phyloP scores from a whole-genome alignment of 2,329 filamentous ascomycete species.

The Phaeosphaeriaceae sp. region DNA sequence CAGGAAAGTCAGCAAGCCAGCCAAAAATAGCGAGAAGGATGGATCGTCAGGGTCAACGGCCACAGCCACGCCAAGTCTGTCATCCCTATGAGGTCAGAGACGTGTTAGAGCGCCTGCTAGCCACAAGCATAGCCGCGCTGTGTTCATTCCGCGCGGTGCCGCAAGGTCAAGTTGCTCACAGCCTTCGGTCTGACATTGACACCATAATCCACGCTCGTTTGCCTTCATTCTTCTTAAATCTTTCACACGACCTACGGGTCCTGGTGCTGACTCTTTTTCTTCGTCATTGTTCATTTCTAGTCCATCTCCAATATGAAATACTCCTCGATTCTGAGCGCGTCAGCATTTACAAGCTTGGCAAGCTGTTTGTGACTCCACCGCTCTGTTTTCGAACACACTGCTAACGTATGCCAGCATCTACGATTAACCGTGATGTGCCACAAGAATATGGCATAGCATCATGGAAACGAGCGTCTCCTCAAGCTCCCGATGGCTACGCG shows the following conservation, averaged over 20 bases:
- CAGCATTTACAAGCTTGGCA: slow-evolving; percentile 36
- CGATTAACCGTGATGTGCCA: slow-evolving; percentile 28
- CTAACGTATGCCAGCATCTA: slow-evolving; percentile 38
- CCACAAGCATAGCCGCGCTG: not conserved
- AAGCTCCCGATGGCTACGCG: slow-evolving; percentile 73
- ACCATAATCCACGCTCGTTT: slow-evolving; percentile 10
- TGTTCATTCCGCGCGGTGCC: slow-evolving; percentile 6
- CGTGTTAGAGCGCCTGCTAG: not conserved
- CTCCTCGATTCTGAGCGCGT: slow-evolving; percentile 32
- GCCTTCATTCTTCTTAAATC: not conserved
- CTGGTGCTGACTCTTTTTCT: not conserved
- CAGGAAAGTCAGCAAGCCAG: not conserved
- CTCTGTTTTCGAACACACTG: slow-evolving; percentile 1
- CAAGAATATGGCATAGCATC: slow-evolving; percentile 17
- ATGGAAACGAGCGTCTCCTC: slow-evolving; percentile 56
- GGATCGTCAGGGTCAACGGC: slow-evolving; percentile 14
- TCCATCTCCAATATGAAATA: slow-evolving; percentile 35
- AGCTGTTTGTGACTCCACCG: slow-evolving; percentile 31
- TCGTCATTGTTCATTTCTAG: not conserved
- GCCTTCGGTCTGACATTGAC: not conserved
- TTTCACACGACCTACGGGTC: not conserved
- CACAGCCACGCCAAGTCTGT: slow-evolving; percentile 18
- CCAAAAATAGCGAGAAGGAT: slow-evolving; percentile 14
- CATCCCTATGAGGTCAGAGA: slow-evolving; percentile 25
- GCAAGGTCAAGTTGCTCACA: not conserved